Evolutionary conservation across 306 rosid genomes (phyloP).

Genomic region (Trifolium fragiferum): DNA sequence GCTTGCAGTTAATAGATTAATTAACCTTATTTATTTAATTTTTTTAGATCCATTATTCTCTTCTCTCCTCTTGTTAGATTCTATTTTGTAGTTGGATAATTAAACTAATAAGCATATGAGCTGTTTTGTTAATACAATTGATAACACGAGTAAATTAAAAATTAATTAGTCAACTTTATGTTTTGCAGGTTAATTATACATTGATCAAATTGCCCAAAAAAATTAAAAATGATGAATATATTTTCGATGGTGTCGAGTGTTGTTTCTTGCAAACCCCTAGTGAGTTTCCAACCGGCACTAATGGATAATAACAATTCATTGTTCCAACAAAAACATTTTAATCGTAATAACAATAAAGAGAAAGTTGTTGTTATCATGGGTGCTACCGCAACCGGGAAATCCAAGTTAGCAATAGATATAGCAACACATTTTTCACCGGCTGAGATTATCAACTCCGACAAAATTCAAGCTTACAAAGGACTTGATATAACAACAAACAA

Average conservation of each 20-base stretch:
- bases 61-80: conserved; percentile 32
- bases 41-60: conserved; percentile 15
- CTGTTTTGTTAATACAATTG: conserved; percentile 40
- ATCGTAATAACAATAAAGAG: conserved; percentile 34
- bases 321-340: conserved; percentile 49
- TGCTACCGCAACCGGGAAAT: conserved; percentile 83
- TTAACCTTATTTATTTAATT: background rate
- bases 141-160: conserved; percentile 3
- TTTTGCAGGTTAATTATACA: conserved; percentile 38
- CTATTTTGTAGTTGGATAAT: conserved; percentile 33
- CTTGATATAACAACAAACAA: conserved; percentile 71
- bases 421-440: conserved; percentile 57
- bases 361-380: conserved; percentile 76
- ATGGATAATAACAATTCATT: conserved; percentile 43
- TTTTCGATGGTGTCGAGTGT: conserved; percentile 34
- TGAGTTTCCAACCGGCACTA: conserved; percentile 48
- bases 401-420: conserved; percentile 68
- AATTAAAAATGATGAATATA: conserved; percentile 30
- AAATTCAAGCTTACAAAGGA: conserved; percentile 78
- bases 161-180: conserved; percentile 39
- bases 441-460: conserved; percentile 78
- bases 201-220: background rate
- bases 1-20: conserved; percentile 18
- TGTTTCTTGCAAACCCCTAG: conserved; percentile 52
- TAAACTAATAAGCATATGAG: conserved; percentile 37